Base-by-base conservation (phyloP, 148 eudicot genomes). In the Vaccinium vitisidaea region DNA sequence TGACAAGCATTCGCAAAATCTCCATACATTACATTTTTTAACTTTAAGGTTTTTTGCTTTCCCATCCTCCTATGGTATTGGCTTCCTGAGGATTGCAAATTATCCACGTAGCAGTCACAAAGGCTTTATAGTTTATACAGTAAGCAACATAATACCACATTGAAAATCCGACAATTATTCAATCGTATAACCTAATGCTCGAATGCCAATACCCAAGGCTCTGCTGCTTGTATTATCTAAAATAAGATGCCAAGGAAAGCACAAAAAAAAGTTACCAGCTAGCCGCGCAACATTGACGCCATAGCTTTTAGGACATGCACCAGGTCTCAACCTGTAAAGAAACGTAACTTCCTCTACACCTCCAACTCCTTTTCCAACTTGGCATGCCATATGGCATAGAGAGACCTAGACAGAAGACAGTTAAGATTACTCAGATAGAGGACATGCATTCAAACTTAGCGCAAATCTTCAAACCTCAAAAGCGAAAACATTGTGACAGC, bases 281-380 rank as follows among this genome's bases (percentile, higher is more conserved):
- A 97, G 71, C 61, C 96, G 88, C 48, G 99, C 99, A 71, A 97
- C 99, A 88, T 97, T 97, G 87, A 95, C 98, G 86, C 99, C 99
- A 81, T 95, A 95, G 88, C 99, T 97, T 90, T 95, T 97, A 54
- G 99, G 99, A 85, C 99, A 97, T 78, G 98, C 94, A 83, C 98
- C 99, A 76, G 84, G 90, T 55, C 91, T 95, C 89, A 97, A 80
- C 84, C 93, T 92, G 89, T 95, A 94, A 49, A 97, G 95, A 86
- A 97, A 97, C 80, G 95, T 95, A 83, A 97, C 99, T 90, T 97
- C 98, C 88, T 97, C 99, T 46, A 95, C 74, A 82, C 93, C 98
- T 39, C 55, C 86, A 48, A 48, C 86, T 79, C 92, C 94, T 86
- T 90, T 85, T 83, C 93, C 95, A 80, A 97, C 98, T 89, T 93